Conservation (phyloP, 208 protist genomes). For the Spironucleus salmonicida region DNA sequence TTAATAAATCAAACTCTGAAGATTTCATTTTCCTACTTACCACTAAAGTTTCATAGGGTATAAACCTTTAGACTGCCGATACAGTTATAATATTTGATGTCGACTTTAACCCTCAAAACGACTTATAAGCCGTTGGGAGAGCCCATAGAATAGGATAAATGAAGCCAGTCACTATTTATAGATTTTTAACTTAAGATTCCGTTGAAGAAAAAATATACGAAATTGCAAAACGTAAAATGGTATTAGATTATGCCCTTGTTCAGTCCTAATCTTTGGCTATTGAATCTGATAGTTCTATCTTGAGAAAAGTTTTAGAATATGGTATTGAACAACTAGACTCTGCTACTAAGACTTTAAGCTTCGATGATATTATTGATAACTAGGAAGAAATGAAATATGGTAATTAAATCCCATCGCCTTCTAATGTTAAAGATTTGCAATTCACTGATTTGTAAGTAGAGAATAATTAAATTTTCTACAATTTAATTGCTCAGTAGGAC, state of each 20-base stretch:
- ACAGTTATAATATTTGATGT: slow-evolving; percentile 76
- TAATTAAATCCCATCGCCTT: too few species aligned
- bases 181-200: slow-evolving; percentile 69
- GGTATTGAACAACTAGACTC: too few species aligned
- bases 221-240: slow-evolving; percentile 67
- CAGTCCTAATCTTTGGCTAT: too few species aligned
- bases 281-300: not conserved
- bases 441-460: too few species aligned
- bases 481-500: too few species aligned
- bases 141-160: slow-evolving; percentile 80
- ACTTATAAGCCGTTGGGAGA: slow-evolving; percentile 78
- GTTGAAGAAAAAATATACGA: slow-evolving; percentile 78
- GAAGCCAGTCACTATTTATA: slow-evolving; percentile 71
- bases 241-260: slow-evolving; percentile 72
- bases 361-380: too few species aligned
- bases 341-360: too few species aligned
- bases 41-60: slow-evolving; percentile 57
- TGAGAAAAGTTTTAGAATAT: not conserved
- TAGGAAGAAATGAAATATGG: too few species aligned
- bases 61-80: slow-evolving; percentile 54
- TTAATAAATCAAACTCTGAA: slow-evolving; percentile 27
- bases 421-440: too few species aligned
- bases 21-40: slow-evolving; percentile 53
- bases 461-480: too few species aligned
- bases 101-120: slow-evolving; percentile 90